Conservation (phyloP, 495 filamentous ascomycete genomes). For the Annulohypoxylon bovei region DNA sequence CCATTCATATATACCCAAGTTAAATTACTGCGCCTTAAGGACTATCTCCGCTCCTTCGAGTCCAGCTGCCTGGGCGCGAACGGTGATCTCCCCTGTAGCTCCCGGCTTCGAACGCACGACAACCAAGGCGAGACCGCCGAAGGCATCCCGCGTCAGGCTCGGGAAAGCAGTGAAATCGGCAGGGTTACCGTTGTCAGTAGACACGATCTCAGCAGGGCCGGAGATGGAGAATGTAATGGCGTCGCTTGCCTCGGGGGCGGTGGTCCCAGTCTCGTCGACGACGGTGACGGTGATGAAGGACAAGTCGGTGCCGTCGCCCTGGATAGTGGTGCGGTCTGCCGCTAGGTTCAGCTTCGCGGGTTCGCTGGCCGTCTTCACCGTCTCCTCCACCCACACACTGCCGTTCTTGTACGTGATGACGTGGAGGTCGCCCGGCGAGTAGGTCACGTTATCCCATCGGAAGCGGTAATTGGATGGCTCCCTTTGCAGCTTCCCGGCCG, state of each 20-base stretch:
- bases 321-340: constrained; percentile 51
- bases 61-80: constrained; percentile 49
- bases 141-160: constrained; percentile 54
- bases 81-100: constrained; percentile 44
- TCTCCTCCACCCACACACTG: constrained; percentile 53
- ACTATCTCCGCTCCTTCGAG: constrained; percentile 42
- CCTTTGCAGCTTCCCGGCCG: constrained; percentile 47
- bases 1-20: no score
- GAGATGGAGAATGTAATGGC: constrained; percentile 52
- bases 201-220: constrained; percentile 54
- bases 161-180: constrained; percentile 56
- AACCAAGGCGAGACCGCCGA: constrained; percentile 54
- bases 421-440: constrained; percentile 54
- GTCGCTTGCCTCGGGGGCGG: constrained; percentile 51
- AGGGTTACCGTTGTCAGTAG: constrained; percentile 61
- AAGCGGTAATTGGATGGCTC: constrained; percentile 53
- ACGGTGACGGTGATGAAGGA: constrained; percentile 56
- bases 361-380: constrained; percentile 47
- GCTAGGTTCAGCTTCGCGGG: constrained; percentile 46
- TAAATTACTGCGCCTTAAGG: background rate
- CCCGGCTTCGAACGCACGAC: constrained; percentile 51
- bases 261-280: constrained; percentile 51
- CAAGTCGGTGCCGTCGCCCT: constrained; percentile 53
- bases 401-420: constrained; percentile 58
- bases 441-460: constrained; percentile 59